A percentile compares a stretch with the other conserved stretches of the same genome.
Evolutionary conservation across 2,329 filamentous ascomycete species (phyloP).

Genomic region (Gnomoniopsis sp.): DNA sequence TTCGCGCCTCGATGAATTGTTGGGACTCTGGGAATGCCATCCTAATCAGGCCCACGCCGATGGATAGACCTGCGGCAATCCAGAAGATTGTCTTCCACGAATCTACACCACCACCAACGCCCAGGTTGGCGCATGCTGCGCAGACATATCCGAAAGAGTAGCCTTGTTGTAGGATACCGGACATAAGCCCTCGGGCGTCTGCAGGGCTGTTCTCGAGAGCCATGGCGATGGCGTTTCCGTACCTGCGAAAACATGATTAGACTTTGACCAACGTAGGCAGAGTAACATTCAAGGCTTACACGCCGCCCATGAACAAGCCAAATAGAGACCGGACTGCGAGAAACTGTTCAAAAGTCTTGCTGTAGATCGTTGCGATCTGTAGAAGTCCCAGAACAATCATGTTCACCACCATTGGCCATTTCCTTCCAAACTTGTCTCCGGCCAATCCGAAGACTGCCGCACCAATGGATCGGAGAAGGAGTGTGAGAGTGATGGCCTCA

Average conservation of each 20-base stretch:
- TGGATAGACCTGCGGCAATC: slow-evolving; percentile 65
- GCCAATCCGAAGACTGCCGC: slow-evolving; percentile 73
- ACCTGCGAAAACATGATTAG: slow-evolving; percentile 29
- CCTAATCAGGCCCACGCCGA: slow-evolving; percentile 65
- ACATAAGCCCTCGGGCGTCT: slow-evolving; percentile 74
- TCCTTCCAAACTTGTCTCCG: slow-evolving; percentile 75
- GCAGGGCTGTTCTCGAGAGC: slow-evolving; percentile 58
- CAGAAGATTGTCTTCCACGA: slow-evolving; percentile 76
- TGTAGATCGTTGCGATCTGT: slow-evolving; percentile 76
- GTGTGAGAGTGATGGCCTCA: slow-evolving; percentile 71
- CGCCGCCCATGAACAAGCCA: slow-evolving; percentile 77
- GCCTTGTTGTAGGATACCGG: slow-evolving; percentile 77
- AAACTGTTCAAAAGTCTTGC: slow-evolving; percentile 67
- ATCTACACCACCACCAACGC: slow-evolving; percentile 60
- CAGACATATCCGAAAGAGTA: slow-evolving; percentile 79
- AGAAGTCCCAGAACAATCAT: slow-evolving; percentile 67
- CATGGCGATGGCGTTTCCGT: slow-evolving; percentile 76
- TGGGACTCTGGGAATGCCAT: slow-evolving; percentile 70
- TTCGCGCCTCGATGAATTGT: slow-evolving; percentile 70
- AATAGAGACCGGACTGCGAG: slow-evolving; percentile 71
- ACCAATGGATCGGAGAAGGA: slow-evolving; percentile 71
- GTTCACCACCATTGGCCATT: slow-evolving; percentile 81
- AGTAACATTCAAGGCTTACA: slow-evolving; percentile 29
- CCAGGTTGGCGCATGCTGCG: slow-evolving; percentile 71
- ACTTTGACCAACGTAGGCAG: not conserved